Base-by-base conservation (phyloP, 2,329 filamentous ascomycete species). In the Talaromyces pinophilus region DNA sequence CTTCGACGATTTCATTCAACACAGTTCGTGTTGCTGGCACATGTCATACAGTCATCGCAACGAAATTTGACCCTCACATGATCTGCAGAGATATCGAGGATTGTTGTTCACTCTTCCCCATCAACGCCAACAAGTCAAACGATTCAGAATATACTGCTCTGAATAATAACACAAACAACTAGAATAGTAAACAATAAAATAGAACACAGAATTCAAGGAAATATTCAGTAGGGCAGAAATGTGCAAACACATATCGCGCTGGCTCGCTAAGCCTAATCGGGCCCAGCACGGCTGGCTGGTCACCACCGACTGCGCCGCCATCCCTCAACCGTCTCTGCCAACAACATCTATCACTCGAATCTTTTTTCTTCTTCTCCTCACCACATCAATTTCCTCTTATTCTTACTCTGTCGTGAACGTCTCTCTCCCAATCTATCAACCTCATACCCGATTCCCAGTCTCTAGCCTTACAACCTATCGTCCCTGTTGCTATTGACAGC, bases 301-400 rank as follows among this genome's bases (percentile, higher is more conserved):
- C 28, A 57, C 28, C 25, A 57, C 28, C 11, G 33, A 54, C 60
- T 63, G 61, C 61, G 46, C 60, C 60, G 60, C 60, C 62, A 64
- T 59, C 38, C 40, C 63, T 60, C 54, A 59, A 59, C n/a, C 62
- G 40, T 35, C 62, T 61, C 57, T 60, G 57, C 57, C 57, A 60
- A 60, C 57, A 30, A 60, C 57, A 60, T 60, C 57, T 28, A 64
- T 64, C 63, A 35, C 15, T 48, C 33, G 57, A 15, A 13, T 46
- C 61, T 62, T 67, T 67, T 63, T 64, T 59, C 22, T 38, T 67
- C 65, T 60, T 48, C 42, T 54, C 22, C 55, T 35, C 55, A 40
- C 1, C 30, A 57, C 33, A 33, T 15, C 50, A 35, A 33, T 40
- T 52, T 52, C 42, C 11, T 38, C 22, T 38, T 19, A 11, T 13